These are phyloP conservation scores for Cucumis sativus DNA, from an alignment of 306 rosid genomes.

Conservation along the genomic window DNA sequence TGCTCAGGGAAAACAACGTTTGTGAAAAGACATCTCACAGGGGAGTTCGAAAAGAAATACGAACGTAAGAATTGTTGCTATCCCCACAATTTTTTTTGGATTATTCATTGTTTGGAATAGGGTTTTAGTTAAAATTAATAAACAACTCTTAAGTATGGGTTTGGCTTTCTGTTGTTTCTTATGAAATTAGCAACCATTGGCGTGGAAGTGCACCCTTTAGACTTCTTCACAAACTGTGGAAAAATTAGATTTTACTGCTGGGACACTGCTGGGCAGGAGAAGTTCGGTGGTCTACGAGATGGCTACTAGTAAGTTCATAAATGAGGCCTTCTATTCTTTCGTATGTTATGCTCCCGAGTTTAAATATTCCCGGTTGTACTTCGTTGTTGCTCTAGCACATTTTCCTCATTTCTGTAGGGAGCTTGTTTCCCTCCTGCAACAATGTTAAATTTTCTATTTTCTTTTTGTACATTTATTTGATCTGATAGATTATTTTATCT, in stretches of 20 bases:
- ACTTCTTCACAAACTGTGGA: slow-evolving; percentile 58
- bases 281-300: slow-evolving; percentile 72
- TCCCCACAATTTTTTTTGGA: background rate
- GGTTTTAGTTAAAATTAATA: background rate
- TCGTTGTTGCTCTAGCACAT: background rate
- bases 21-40: slow-evolving; percentile 64
- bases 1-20: slow-evolving; percentile 67
- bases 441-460: background rate
- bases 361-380: background rate
- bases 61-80: slow-evolving; percentile 27
- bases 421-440: background rate
- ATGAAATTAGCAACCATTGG: slow-evolving; percentile 47
- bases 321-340: background rate
- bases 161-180: background rate
- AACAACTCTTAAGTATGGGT: background rate
- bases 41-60: slow-evolving; percentile 78
- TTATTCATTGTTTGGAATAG: background rate
- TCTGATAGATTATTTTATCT: background rate
- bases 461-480: background rate
- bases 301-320: slow-evolving; percentile 56
- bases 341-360: background rate
- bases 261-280: slow-evolving; percentile 88
- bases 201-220: slow-evolving; percentile 74
- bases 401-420: background rate
- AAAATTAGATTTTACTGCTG: slow-evolving; percentile 65